Percentiles rank a stretch among this genome's conserved stretches.
phyloP scores from a whole-genome alignment of 352 stramenopile species.

The Poterioochromonas sp. region DNA sequence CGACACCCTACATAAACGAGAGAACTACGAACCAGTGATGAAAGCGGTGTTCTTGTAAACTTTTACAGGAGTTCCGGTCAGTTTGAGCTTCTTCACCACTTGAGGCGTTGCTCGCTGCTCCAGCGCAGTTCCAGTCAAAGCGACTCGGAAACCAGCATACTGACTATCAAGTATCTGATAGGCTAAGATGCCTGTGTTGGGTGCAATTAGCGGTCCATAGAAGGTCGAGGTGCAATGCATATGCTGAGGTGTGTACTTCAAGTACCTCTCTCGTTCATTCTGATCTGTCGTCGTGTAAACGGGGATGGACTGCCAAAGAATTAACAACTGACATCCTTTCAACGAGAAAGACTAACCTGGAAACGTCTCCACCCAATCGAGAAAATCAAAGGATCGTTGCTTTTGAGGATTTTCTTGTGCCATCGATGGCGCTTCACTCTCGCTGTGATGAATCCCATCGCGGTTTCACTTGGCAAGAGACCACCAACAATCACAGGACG shows the following conservation, averaged over 20 bases:
- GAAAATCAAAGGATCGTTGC: conserved; percentile 94
- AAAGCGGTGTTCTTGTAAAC: conserved; percentile 99
- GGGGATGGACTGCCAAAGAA: conserved; percentile 80
- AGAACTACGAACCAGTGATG: conserved; percentile 58
- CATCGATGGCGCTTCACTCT: conserved; percentile 98
- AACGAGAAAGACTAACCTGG: conserved; percentile 56
- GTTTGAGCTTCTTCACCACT: conserved; percentile 99
- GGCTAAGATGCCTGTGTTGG: conserved; percentile 91
- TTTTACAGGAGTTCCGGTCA: conserved; percentile 93
- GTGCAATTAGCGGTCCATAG: conserved; percentile 84
- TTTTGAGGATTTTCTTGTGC: conserved; percentile 91
- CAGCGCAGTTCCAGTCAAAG: conserved; percentile 88
- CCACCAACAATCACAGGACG: conserved; percentile 78
- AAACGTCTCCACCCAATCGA: conserved; percentile 97
- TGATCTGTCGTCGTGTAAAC: conserved; percentile 97
- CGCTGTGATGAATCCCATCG: conserved; percentile 83
- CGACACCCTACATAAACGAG: conserved; percentile 55
- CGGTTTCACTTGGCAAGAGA: conserved; percentile 87
- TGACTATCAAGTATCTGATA: conserved; percentile 75
- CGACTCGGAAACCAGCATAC: conserved; percentile 81
- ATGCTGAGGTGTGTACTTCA: conserved; percentile 99
- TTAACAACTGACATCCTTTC: conserved; percentile 29
- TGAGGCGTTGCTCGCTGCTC: conserved; percentile 94
- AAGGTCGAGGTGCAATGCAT: conserved; percentile 99
- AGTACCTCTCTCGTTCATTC: conserved; percentile 79